Percentiles rank a stretch among this genome's conserved stretches.
phyloP scores from a whole-genome alignment of 2,329 filamentous ascomycete genomes.

The Phialophora tarda region DNA sequence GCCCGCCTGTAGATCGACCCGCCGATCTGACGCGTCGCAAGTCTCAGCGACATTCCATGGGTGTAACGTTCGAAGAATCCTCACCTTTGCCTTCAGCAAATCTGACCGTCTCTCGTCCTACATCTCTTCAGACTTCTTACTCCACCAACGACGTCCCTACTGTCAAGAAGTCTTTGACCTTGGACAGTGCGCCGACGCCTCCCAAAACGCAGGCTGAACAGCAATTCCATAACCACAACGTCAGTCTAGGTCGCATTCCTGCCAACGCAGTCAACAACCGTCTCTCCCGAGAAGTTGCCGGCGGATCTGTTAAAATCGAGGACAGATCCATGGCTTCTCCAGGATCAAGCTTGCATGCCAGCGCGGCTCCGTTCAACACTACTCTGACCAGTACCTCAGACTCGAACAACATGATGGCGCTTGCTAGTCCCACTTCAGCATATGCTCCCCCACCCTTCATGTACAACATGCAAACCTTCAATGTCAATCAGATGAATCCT shows the following conservation, averaged over 20 bases:
- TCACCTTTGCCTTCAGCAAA: conserved; percentile 38
- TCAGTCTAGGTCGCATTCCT: conserved; percentile 79
- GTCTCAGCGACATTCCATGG: conserved; percentile 52
- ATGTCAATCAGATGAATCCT: conserved; percentile 35
- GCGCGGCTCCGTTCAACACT: conserved; percentile 78
- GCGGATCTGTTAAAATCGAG: conserved; percentile 39
- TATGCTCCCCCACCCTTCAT: conserved; percentile 57
- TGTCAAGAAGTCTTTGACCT: conserved; percentile 70
- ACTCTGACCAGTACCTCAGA: conserved; percentile 51
- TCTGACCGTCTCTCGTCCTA: conserved; percentile 54
- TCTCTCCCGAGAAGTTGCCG: conserved; percentile 71
- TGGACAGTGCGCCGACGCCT: conserved; percentile 50
- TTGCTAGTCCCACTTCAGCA: conserved; percentile 45
- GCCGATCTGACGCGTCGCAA: conserved; percentile 46
- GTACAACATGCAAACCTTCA: conserved; percentile 42
- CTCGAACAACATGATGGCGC: conserved; percentile 45
- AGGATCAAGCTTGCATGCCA: conserved; percentile 68
- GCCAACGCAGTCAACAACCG: conserved; percentile 68
- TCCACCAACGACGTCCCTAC: conserved; percentile 89
- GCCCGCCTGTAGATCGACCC: conserved; percentile 42
- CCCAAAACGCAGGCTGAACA: conserved; percentile 67
- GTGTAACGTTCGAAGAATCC: conserved; percentile 46
- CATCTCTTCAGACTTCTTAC: conserved; percentile 76
- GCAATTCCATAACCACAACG: conserved; percentile 73
- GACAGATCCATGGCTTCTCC: conserved; percentile 32